Base-by-base conservation (phyloP, 768 basidiomycete species). In the Clitopilus hobsonii region DNA sequence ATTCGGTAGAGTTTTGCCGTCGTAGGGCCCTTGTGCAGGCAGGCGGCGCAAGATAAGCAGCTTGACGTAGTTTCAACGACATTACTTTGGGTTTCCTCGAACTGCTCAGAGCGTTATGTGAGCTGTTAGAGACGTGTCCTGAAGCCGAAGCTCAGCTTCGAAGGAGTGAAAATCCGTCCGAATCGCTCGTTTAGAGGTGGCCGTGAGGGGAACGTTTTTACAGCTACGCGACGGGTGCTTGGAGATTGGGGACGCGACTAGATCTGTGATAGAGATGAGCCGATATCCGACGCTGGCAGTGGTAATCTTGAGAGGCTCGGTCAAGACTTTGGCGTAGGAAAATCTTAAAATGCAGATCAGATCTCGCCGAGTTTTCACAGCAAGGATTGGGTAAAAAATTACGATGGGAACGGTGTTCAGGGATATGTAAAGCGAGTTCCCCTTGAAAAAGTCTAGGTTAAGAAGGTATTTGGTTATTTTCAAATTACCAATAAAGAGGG, bases 21-120 rank as follows among this genome's bases (percentile, higher is more conserved):
- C 58, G 57, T 55, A 60, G 55, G 58, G 60, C 60, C 58, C 65
- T 54, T 20, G n/a, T 45, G 22, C 22, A 61, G 59, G 56, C 53
- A 55, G 27, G 50, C 53, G 58, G 60, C 57, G 54, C 59, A 60
- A 65, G 65, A 38, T 55, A 32, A 45, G 41, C 22, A 54, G 61
- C 55, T 61, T 70, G 68, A 65, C 68, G 64, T 67, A 56, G 61
- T 60, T 62, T 62, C 52, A 67, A 67, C 61, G 67, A 66, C 65
- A 63, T 66, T n/a, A 58, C 63, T 65, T 56, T 59, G 61, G 59
- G 54, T 65, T 62, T 61, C 55, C 23, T 56, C 55, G 61, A 62
- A 59, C 53, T 38, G 29, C 14, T 50, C 47, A 50, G 51, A 57
- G 52, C 45, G 56, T 57, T 38, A 56, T 56, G 53, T 54, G 45